Base-by-base conservation (phyloP, 176 grass and related monocot species). In the Triticum timopheevii region DNA sequence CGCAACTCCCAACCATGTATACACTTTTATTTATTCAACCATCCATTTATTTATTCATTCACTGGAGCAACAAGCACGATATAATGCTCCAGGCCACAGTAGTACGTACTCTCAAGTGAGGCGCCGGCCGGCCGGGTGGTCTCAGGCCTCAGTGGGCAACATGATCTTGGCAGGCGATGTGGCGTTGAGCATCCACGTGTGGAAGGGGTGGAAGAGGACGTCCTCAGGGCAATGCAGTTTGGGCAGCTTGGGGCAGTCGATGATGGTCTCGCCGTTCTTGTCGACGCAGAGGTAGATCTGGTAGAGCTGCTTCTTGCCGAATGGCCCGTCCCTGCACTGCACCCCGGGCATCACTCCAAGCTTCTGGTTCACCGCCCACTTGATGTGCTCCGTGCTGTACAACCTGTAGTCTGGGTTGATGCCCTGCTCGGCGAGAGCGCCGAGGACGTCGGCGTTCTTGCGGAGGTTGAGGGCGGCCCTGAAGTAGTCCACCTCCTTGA, bases 401-500 rank as follows among this genome's bases (percentile, higher is more conserved):
- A 88, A 16, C 27, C 73, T 70, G 71, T 77, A 81, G 69, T 82
- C 77, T n/a, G 90, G 90, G 27, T 76, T 39, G 30, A 92, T 85
- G 78, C 85, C 77, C 12, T 88, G 58, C 4, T 78, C 56, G 2
- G 61, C 23, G 27, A 91, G 81, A 1, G 79, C 82, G 19, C 61
- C 40, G 38, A 85, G 77, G 20, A 91, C 2, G 33, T 44, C 49
- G 1, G 83, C 82, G 69, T 45, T 67, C 68, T 74, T 58, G 27
- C 86, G 5, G 3, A 91, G 90, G 15, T 64, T 3, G 4, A 91
- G 81, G 1, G 38, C 90, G 1, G 90, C 50, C 50, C 49, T 59
- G 90, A 91, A 91, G 90, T 91, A 91, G 27, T 84, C 85, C 35
- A 79, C 16, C 82, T 91, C 16, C 76, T 81, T 40, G 2, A 88